Conservation (phyloP, 805 yeast genomes). For the Starmerella ratchasimensis region DNA sequence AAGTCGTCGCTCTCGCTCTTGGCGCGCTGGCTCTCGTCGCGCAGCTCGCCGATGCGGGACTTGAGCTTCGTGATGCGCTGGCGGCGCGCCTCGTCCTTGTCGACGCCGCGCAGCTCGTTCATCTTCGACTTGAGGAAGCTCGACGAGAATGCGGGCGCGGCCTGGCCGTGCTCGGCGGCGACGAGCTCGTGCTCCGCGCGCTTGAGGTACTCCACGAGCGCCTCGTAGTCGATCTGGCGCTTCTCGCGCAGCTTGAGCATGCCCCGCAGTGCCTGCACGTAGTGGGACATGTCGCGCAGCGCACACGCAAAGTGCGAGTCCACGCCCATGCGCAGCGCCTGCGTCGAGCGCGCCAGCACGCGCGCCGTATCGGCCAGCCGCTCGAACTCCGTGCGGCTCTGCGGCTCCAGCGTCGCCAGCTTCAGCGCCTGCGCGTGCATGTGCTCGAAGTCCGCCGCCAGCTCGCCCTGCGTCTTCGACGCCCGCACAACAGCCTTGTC, state of each 20-base stretch:
- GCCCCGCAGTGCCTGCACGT: slow-evolving; percentile 47
- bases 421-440: slow-evolving; percentile 58
- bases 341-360: slow-evolving; percentile 32
- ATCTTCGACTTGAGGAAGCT: slow-evolving; percentile 43
- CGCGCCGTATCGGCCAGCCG: slow-evolving; percentile 37
- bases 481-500: slow-evolving; percentile 67
- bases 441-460: slow-evolving; percentile 58
- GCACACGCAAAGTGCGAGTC: slow-evolving; percentile 75
- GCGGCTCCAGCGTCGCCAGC: slow-evolving; percentile 45
- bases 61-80: slow-evolving; percentile 41
- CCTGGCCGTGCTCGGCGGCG: slow-evolving; percentile 33
- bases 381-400: slow-evolving; percentile 27
- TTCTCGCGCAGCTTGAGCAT: slow-evolving; percentile 76
- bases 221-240: slow-evolving; percentile 83
- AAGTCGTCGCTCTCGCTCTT: slow-evolving; percentile 38
- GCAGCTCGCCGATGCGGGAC: slow-evolving; percentile 35
- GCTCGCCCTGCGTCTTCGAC: slow-evolving; percentile 55
- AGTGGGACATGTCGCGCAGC: slow-evolving; percentile 76
- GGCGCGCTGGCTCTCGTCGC: slow-evolving; percentile 39
- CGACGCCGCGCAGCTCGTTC: slow-evolving; percentile 50
- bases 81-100: slow-evolving; percentile 41
- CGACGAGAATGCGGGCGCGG: slow-evolving; percentile 28
- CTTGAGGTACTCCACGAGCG: slow-evolving; percentile 59
- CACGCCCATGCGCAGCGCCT: slow-evolving; percentile 36
- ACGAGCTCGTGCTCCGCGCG: slow-evolving; percentile 59